Evolutionary conservation across 169 alveolate genomes (phyloP), one percentile per base, ranked within the genome.

Genomic region (Hammondia hammondi): DNA sequence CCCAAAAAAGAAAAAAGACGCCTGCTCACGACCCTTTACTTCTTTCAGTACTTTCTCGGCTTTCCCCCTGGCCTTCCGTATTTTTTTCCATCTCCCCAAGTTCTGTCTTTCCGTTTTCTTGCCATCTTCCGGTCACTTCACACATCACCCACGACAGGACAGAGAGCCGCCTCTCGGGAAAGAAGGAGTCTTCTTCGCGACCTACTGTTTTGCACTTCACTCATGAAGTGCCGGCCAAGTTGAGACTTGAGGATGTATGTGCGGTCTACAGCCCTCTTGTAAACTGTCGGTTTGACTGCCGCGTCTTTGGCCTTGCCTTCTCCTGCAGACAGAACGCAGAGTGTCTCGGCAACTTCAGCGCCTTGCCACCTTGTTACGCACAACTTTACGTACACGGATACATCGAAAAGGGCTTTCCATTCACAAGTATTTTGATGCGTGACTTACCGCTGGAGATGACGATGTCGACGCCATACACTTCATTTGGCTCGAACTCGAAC

Each of bases 221-320:
- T 96, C 94, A 99, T 97, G 96, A 99, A 99, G 27, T 98, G 97
- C 95, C 99, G 97, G 48, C 99, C 99, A 57, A 98, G 97, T 90
- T 98, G 97, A 32, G 99, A 98, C 96, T 98, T 99, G 95, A 99
- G 97, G 57, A 98, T 97, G 96, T 99, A 99, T 85, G 98, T 97
- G 94, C 98, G 98, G 91, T 99, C 99, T 67, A 98, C 97, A 77
- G 99, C 99, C 94, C 99, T 97, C 97, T 98, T 99, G 97, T 96
- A 99, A 29, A 98, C 98, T 52, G 96, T 87, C 45, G 96, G 87
- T 81, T 52, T 43, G 71, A 87, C 10, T 27, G 27, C 96, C n/a
- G 94, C 46, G 48, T 84, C 95, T 37, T 88, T 84, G 19, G 88
- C 71, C 73, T 73, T 81, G 37, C 95, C 95, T 39, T 92, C 95